These are phyloP conservation scores for Lactarius vividus DNA, from an alignment of 768 basidiomycete species.

Conservation along the genomic window DNA sequence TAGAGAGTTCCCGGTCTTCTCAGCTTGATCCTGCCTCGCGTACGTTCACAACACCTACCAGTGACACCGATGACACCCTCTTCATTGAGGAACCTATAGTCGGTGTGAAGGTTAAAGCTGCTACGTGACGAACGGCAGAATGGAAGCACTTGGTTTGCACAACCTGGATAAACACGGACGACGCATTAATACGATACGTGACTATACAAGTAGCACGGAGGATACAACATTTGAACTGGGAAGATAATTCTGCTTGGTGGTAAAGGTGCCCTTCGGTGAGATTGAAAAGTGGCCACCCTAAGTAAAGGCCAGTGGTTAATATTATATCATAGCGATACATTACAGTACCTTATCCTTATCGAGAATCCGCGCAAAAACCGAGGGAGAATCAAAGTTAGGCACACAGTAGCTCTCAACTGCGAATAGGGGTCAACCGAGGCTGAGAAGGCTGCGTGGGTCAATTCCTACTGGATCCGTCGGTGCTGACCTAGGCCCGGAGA, in stretches of 20 bases:
- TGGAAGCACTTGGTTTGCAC: constrained; percentile 71
- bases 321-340: background rate
- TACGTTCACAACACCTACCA: constrained; percentile 40
- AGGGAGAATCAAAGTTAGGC: constrained; percentile 92
- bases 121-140: background rate
- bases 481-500: constrained; percentile 48
- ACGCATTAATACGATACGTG: background rate
- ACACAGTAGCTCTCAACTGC: constrained; percentile 90
- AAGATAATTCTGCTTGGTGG: constrained; percentile 79
- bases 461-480: constrained; percentile 71
- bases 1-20: constrained; percentile 30
- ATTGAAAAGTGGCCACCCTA: constrained; percentile 91
- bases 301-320: constrained; percentile 18
- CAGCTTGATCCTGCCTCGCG: background rate
- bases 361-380: constrained; percentile 84
- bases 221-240: constrained; percentile 69
- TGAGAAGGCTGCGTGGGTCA: background rate
- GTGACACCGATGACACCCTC: constrained; percentile 83
- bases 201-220: background rate
- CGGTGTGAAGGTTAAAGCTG: background rate
- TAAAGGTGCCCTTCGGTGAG: constrained; percentile 64
- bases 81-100: constrained; percentile 70
- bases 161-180: constrained; percentile 44
- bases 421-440: constrained; percentile 1
- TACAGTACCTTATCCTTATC: constrained; percentile 68